Percentiles rank a stretch among this genome's conserved stretches.
Evolutionary conservation across 345 rosid species (phyloP).

Genomic region (Camelina hispida): DNA sequence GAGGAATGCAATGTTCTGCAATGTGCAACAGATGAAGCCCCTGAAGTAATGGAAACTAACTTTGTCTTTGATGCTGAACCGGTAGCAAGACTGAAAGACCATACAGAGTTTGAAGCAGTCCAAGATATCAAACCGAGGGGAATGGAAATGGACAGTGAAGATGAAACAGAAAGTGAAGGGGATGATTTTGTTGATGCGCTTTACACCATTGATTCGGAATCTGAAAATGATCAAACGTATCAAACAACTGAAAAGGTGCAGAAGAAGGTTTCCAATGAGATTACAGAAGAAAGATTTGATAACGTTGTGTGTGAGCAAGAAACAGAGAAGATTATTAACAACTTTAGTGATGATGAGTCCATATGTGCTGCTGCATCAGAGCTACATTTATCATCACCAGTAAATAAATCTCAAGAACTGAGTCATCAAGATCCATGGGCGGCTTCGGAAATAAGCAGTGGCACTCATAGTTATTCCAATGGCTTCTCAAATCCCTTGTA

Average conservation of each 20-base stretch:
- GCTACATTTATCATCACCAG: constrained; percentile 38
- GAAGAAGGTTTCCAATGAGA: constrained; percentile 22
- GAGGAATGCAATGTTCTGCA: constrained; percentile 50
- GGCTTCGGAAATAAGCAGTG: constrained; percentile 42
- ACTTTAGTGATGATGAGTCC: constrained; percentile 15
- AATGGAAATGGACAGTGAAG: constrained; percentile 33
- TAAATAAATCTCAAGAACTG: constrained; percentile 39
- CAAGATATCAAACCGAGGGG: constrained; percentile 46
- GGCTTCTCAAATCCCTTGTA: constrained; percentile 45
- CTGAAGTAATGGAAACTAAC: constrained; percentile 15
- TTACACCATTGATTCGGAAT: constrained; percentile 89
- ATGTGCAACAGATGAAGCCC: constrained; percentile 41
- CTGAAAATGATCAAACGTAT: constrained; percentile 46
- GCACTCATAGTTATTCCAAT: constrained; percentile 38
- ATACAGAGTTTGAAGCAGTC: constrained; percentile 62
- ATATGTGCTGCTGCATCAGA: constrained; percentile 29
- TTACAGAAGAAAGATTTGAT: constrained; percentile 25
- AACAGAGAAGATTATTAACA: constrained; percentile 12
- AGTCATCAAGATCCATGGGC: constrained; percentile 42
- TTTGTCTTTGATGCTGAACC: constrained; percentile 34
- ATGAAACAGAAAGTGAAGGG: constrained; percentile 77
- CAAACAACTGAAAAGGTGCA: constrained; percentile 26
- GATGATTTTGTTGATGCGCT: constrained; percentile 87
- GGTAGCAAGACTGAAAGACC: constrained; percentile 41
- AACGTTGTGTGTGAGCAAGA: constrained; percentile 10